Percentiles rank a stretch among this genome's conserved stretches.
These are phyloP conservation scores for Exophiala sp. DNA, from an alignment of 2,329 filamentous ascomycete genomes.

Conservation along the genomic window DNA sequence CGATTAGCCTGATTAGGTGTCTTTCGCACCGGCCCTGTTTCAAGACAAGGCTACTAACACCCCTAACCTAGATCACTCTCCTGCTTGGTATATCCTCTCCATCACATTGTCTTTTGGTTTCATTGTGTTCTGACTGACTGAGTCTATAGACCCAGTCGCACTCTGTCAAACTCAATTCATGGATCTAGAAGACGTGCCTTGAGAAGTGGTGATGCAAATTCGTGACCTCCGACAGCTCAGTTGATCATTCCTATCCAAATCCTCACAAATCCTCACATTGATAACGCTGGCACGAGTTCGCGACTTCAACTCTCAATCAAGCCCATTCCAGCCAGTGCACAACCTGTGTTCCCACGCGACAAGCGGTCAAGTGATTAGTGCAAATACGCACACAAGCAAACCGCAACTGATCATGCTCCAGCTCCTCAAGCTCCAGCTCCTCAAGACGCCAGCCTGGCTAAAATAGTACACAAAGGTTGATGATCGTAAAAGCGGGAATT, in stretches of 20 bases:
- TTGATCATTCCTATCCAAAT: background rate
- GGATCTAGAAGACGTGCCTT: too few relatives aligned
- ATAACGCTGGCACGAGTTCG: background rate
- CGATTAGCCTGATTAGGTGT: background rate
- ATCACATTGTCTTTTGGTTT: too few relatives aligned
- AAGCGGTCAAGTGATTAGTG: too few relatives aligned
- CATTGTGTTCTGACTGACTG: too few relatives aligned
- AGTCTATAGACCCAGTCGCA: too few relatives aligned
- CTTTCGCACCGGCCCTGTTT: background rate
- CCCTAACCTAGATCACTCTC: too few relatives aligned
- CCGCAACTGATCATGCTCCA: background rate
- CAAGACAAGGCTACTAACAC: background rate
- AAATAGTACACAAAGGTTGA: slow-evolving; percentile 2
- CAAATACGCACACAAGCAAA: background rate
- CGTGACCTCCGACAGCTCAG: too few relatives aligned
- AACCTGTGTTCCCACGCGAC: too few relatives aligned
- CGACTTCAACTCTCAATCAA: background rate
- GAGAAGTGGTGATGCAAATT: too few relatives aligned
- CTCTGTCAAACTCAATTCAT: too few relatives aligned
- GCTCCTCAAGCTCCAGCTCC: slow-evolving; percentile 1
- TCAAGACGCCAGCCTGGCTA: slow-evolving; percentile 15
- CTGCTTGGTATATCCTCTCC: too few relatives aligned
- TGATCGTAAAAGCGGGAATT: slow-evolving; percentile 6
- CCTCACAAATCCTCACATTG: background rate
- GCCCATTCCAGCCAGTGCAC: too few relatives aligned